These are phyloP conservation scores for Termitomyces sp. DNA, from an alignment of 768 basidiomycete genomes.

Conservation along the genomic window DNA sequence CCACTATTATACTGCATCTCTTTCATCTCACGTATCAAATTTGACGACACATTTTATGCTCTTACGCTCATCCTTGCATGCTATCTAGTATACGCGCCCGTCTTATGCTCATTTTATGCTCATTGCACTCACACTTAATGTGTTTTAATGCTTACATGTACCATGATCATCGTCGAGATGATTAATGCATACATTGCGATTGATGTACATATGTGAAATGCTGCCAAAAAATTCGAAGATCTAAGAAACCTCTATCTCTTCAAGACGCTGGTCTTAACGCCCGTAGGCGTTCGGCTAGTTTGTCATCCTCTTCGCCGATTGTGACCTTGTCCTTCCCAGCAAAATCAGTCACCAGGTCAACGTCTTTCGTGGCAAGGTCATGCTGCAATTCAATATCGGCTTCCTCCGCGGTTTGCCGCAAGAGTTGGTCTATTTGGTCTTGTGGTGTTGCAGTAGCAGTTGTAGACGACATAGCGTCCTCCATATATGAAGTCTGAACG, in stretches of 20 bases:
- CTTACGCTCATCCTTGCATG: slow-evolving; percentile 8
- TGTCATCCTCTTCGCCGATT: slow-evolving; percentile 71
- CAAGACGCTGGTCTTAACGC: slow-evolving; percentile 79
- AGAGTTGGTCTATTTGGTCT: slow-evolving; percentile 90
- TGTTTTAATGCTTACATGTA: slow-evolving; percentile 14
- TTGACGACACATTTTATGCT: slow-evolving; percentile 1
- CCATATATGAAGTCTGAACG: slow-evolving; percentile 98
- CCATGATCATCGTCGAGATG: slow-evolving; percentile 8
- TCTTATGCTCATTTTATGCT: slow-evolving; percentile 1
- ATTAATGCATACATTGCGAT: slow-evolving; percentile 9
- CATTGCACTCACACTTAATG: slow-evolving; percentile 8
- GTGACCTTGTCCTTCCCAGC: slow-evolving; percentile 43
- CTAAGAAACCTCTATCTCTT: background rate
- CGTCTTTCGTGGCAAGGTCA: slow-evolving; percentile 67
- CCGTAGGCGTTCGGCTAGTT: slow-evolving; percentile 81
- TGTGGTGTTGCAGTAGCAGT: slow-evolving; percentile 93
- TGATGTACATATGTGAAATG: slow-evolving; percentile 4
- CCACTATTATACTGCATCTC: slow-evolving; percentile 6
- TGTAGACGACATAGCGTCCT: slow-evolving; percentile 90
- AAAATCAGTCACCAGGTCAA: slow-evolving; percentile 55
- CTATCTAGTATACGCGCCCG: slow-evolving; percentile 5
- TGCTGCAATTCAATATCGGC: slow-evolving; percentile 94
- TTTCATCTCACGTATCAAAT: background rate
- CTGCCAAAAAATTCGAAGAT: slow-evolving; percentile 4
- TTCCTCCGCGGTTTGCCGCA: slow-evolving; percentile 95